phyloP scores from a whole-genome alignment of 345 rosid species.

The Corchorus olitorius region DNA sequence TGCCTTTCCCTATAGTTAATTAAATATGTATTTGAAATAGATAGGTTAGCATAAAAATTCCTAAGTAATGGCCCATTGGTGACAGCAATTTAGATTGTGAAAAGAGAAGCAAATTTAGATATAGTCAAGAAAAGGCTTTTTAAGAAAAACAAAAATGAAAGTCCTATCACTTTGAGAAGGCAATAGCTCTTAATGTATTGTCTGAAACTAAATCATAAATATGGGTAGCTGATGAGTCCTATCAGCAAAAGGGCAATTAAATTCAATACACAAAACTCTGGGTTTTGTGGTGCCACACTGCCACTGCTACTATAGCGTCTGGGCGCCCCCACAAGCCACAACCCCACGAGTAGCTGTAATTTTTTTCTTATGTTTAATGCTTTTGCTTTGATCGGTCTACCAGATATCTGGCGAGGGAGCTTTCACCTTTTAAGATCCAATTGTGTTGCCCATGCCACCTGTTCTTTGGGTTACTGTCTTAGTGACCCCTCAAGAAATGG shows the following conservation, averaged over 20 bases:
- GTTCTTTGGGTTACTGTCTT: neutral
- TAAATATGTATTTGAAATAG: neutral
- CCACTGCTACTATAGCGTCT: no score
- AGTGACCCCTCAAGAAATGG: slow-evolving; percentile 12
- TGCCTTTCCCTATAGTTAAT: neutral
- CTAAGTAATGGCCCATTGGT: neutral
- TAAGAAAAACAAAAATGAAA: neutral
- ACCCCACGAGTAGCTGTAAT: slow-evolving; percentile 12
- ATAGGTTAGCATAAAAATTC: neutral
- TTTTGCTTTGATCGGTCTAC: neutral
- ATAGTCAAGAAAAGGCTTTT: neutral
- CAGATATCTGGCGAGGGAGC: slow-evolving; percentile 8
- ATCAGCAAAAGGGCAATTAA: slow-evolving; percentile 14
- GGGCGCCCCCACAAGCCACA: slow-evolving; percentile 1
- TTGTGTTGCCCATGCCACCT: neutral
- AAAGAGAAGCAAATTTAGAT: neutral
- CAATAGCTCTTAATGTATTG: slow-evolving; percentile 11
- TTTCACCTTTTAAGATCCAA: slow-evolving; percentile 7
- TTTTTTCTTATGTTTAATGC: neutral
- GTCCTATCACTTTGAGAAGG: neutral
- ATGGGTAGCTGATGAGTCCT: slow-evolving; percentile 26
- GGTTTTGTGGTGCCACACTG: neutral
- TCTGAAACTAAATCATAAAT: slow-evolving; percentile 16
- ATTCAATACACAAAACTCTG: neutral
- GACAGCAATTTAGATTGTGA: neutral